Base-by-base conservation (phyloP, 345 rosid genomes). In the Boechera divaricarpa region DNA sequence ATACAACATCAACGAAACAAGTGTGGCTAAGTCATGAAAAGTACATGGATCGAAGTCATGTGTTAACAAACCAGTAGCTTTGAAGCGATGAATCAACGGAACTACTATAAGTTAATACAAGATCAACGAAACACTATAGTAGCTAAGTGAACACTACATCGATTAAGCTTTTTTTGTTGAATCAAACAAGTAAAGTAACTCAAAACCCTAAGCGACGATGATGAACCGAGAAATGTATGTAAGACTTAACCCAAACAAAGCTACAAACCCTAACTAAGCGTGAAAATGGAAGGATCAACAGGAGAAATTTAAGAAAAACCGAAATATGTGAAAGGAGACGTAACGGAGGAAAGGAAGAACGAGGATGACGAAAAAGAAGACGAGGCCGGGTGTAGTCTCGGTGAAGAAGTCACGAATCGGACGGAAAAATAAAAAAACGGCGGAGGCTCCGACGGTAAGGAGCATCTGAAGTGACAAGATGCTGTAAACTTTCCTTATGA, bases 401-500 rank as follows among this genome's bases (percentile, higher is more conserved):
- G 66, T 67, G 70, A 90, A 65, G 83, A 87, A 90, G 12, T 7
- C n/a, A 0, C 85, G 73, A 24, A 90, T 77, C 18, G 81, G 83
- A 16, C 62, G 79, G 54, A 70, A 69, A 52, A 54, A 79, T 18
- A 81, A 85, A 51, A 85, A 83, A 32, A 80, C 77, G 26, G 88
- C 48, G 2, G 85, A 87, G 35, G 89, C 83, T 1, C 79, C 83
- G n/a, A 64, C 74, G 0, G 90, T 87, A 21, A 80, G 51, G 11
- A 84, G 64, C 64, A 89, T 45, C 67, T 91, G 94, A 10, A 83
- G 33, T 66, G 83, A 24, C 18, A 91, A 13, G 52, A 89, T 85
- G 7, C 74, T 39, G 67, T 89, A 91, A 0, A 91, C 88, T 55
- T 90, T 86, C 59, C 93, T 74, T 21, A 87, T 83, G 75, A 91